Evolutionary conservation across 352 stramenopile genomes (phyloP), one percentile per base, ranked within the genome.

Genomic region (Plasmopara halstedii): DNA sequence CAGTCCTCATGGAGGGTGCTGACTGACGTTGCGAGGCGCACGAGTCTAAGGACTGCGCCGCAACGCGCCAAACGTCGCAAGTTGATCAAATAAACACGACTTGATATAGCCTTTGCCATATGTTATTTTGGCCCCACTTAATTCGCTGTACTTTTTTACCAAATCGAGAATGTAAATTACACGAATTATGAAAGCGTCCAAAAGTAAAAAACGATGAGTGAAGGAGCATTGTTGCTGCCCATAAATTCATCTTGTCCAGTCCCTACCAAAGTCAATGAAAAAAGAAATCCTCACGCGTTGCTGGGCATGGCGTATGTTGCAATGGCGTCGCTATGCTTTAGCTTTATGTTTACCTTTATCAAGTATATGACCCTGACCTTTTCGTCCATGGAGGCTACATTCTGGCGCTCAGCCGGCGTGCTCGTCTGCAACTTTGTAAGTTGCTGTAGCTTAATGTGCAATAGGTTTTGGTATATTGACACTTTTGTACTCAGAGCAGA

Each of bases 351-450:
- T 5, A 78, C 67, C 11, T 63, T 83, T 20, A 58, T 85, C 64
- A 88, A 88, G 70, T 83, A 73, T 62, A 58, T 64, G 35, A 79
- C 70, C 20, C 74, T 55, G 55, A 65, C 53, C 27, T 73, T 86
- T 54, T 73, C 73, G 20, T 74, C 76, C 9, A 83, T 85, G 71
- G 76, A 86, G 38, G 70, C 65, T 27, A 65, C 84, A n/a, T 83
- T 86, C 49, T 88, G 73, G 76, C 69, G 71, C 21, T 83, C 71
- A 4, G 15, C 60, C 2, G 59, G 66, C n/a, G 62, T 73, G 2
- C 64, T 78, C 34, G 9, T 67, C 15, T 62, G 69, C 44, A 88
- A 84, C 46, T 77, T 62, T 27, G 74, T 86, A 41, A 42, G 64
- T 50, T 33, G 25, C 25, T 29, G 25, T 29, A 4, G 3, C 1